Base-by-base conservation (phyloP, 768 basidiomycete species). In the Candolleomyces aberdarensis region DNA sequence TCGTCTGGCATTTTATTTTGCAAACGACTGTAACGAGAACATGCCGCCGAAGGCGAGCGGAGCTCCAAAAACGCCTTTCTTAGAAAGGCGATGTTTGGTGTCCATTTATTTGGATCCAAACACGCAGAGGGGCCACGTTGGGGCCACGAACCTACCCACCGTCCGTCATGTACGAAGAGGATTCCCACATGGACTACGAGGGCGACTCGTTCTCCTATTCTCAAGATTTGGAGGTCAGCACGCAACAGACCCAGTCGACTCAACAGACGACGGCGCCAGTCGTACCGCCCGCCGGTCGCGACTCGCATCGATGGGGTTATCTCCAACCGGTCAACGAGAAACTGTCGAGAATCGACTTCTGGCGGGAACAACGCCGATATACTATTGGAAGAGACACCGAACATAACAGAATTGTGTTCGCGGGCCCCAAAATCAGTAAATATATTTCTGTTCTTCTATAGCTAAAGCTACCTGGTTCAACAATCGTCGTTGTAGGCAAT, bases 371-470 rank as follows among this genome's bases (percentile, higher is more conserved):
- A 31, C 78, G 78, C 0, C 72, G 66, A 19, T 83, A 84, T 64
- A 76, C 69, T 22, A 71, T 92, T 63, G 90, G 90, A 29, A 80
- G 90, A 55, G 78, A 79, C 62, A 66, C 56, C 0, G 74, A 76
- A 0, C 74, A 73, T 62, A 85, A 88, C 60, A 69, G 74, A 53
- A 75, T 89, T 49, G 71, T 85, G n/a, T 73, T 93, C 29, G 80
- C 85, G 5, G 87, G 88, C 9, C 82, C 79, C 76, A 91, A 84
- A 80, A 83, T 92, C 69, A 92, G 91, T 92, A 66, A 76, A 84
- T 81, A 62, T 22, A 51, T 10, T 15, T 15, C 9, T 19, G 11
- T 13, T 39, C 22, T 13, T 39, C 22, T 22, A 47, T 50, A 2
- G 36, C 36, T 15, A 49, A 13, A n/a, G 36, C 39, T 31, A 22